phyloP scores from a whole-genome alignment of 1,284 basidiomycete species.

The Puccinia horiana region DNA sequence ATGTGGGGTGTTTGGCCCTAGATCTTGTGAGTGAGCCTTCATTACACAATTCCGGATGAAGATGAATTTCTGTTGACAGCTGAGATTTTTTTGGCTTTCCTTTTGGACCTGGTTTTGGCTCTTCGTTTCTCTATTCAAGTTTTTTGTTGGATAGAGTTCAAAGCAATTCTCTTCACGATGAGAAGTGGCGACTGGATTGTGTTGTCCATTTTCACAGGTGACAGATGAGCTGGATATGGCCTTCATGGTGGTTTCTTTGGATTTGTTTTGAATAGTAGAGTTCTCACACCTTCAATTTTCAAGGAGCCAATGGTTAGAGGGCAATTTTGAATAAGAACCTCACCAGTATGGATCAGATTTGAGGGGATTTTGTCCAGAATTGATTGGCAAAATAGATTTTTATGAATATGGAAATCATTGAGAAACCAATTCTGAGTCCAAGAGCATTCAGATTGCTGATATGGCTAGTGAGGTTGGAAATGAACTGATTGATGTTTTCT shows the following conservation, averaged over 20 bases:
- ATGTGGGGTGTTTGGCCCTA: neutral
- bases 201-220: neutral
- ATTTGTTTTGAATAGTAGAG: neutral
- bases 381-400: neutral
- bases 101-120: no score
- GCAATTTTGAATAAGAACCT: neutral
- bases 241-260: neutral
- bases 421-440: neutral
- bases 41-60: neutral
- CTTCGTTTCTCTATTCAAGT: neutral
- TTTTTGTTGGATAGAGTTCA: neutral
- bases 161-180: neutral
- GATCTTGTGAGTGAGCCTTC: neutral
- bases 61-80: no score
- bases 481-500: neutral
- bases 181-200: slow-evolving; percentile 14
- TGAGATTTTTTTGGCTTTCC: neutral
- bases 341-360: neutral
- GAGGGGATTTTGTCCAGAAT: neutral
- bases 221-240: neutral
- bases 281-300: neutral
- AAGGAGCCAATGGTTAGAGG: neutral
- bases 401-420: neutral
- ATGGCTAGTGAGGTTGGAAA: neutral
- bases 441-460: neutral